Conservation (phyloP, 1,139 yeast species). For the Suhomyces bribrorum region DNA sequence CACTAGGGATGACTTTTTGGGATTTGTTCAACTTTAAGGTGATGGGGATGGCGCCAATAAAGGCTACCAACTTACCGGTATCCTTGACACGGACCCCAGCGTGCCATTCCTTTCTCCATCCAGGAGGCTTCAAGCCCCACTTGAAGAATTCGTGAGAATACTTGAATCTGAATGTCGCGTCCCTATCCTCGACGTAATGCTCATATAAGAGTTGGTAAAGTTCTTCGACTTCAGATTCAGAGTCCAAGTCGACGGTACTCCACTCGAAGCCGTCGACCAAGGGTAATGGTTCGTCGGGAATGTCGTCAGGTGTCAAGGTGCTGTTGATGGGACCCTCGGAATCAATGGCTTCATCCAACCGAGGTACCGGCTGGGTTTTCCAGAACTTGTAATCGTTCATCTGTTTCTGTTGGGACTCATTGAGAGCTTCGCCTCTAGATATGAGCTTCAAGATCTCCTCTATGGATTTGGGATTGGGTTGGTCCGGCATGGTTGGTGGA, state of each 20-base stretch:
- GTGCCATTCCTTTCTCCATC: slow-evolving; percentile 87
- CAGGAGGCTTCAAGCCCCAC: slow-evolving; percentile 96
- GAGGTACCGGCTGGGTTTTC: slow-evolving; percentile 96
- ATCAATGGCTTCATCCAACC: slow-evolving; percentile 64
- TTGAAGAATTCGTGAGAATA: slow-evolving; percentile 80
- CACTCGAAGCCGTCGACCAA: slow-evolving; percentile 83
- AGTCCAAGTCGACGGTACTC: slow-evolving; percentile 73
- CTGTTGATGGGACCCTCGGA: slow-evolving; percentile 84
- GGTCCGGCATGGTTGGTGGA: slow-evolving; percentile 11
- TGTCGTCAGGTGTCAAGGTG: slow-evolving; percentile 65
- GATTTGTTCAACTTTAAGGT: slow-evolving; percentile 60
- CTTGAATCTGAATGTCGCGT: slow-evolving; percentile 87
- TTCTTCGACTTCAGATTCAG: slow-evolving; percentile 61
- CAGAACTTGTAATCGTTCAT: slow-evolving; percentile 95
- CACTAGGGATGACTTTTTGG: slow-evolving; percentile 56
- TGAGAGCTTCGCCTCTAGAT: slow-evolving; percentile 55
- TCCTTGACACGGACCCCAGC: slow-evolving; percentile 87
- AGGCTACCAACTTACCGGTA: slow-evolving; percentile 80
- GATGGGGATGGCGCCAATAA: slow-evolving; percentile 88
- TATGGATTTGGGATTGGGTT: slow-evolving; percentile 33
- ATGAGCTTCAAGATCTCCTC: slow-evolving; percentile 53
- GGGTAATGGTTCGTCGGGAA: slow-evolving; percentile 69
- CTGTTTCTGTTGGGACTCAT: slow-evolving; percentile 56
- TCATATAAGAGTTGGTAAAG: slow-evolving; percentile 79
- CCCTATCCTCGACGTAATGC: slow-evolving; percentile 92